Evolutionary conservation across 2,329 filamentous ascomycete species (phyloP).

Genomic region (Elsinoe fawcettii): DNA sequence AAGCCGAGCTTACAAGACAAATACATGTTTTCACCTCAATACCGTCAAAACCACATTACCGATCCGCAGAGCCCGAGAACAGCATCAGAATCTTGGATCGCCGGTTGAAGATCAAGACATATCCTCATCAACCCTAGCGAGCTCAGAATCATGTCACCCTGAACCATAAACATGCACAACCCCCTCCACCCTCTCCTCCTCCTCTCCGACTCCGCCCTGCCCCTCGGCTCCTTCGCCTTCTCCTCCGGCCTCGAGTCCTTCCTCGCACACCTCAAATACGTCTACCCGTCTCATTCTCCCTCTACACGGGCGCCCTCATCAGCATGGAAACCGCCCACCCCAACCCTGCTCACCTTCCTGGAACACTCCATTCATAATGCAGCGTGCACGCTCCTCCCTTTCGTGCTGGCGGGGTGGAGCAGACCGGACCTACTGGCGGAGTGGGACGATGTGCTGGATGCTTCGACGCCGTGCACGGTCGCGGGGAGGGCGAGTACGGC

Average conservation of each 20-base stretch:
- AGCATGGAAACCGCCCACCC: conserved; percentile 22
- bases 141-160: no score
- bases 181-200: conserved; percentile 62
- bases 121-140: not conserved
- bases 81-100: no score
- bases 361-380: conserved; percentile 62
- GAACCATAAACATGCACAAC: not conserved
- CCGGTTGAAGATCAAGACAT: no score
- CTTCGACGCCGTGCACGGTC: conserved; percentile 69
- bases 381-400: conserved; percentile 65
- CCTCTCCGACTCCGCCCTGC: conserved; percentile 72
- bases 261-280: conserved; percentile 52
- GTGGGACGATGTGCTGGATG: conserved; percentile 70
- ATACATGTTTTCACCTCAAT: no score
- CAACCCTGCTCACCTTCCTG: conserved; percentile 58
- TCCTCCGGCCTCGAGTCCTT: conserved; percentile 76
- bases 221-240: conserved; percentile 81
- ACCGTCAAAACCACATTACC: no score
- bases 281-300: conserved; percentile 34
- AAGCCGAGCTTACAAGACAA: no score
- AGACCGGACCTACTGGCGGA: conserved; percentile 43
- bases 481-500: conserved; percentile 65
- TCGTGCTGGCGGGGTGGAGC: conserved; percentile 61
- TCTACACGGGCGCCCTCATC: conserved; percentile 53
- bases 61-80: not conserved